Percentiles rank a stretch among this genome's conserved stretches.
These are phyloP conservation scores for Auriscalpium orientale DNA, from an alignment of 768 basidiomycete genomes.

Conservation along the genomic window DNA sequence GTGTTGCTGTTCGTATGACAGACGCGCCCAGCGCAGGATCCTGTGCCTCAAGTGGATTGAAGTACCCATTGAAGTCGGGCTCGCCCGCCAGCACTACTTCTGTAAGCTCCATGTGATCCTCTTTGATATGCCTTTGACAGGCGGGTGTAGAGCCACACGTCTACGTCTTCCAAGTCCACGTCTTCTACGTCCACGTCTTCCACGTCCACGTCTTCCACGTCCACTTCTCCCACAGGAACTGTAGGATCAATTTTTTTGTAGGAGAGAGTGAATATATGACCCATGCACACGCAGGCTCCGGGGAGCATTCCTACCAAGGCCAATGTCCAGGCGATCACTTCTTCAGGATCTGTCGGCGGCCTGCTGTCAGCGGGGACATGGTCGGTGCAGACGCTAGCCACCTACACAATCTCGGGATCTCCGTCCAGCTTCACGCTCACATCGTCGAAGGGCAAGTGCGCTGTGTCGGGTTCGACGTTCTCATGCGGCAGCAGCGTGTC, in stretches of 20 bases:
- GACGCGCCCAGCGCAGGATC: slow-evolving; percentile 42
- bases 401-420: slow-evolving; percentile 42
- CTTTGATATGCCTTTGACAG: neutral
- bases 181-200: neutral
- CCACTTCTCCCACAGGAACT: slow-evolving; percentile 7
- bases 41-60: slow-evolving; percentile 51
- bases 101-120: neutral
- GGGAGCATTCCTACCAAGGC: slow-evolving; percentile 37
- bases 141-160: neutral
- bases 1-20: slow-evolving; percentile 18
- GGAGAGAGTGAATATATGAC: neutral
- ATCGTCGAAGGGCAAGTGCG: slow-evolving; percentile 52
- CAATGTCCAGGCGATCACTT: slow-evolving; percentile 35
- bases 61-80: slow-evolving; percentile 51
- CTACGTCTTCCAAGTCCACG: neutral
- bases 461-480: slow-evolving; percentile 28
- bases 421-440: slow-evolving; percentile 47
- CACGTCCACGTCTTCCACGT: neutral
- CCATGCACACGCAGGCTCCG: neutral
- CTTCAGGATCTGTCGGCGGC: slow-evolving; percentile 36
- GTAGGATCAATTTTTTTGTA: neutral
- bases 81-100: slow-evolving; percentile 21
- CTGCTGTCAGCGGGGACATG: slow-evolving; percentile 50
- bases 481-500: neutral
- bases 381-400: slow-evolving; percentile 55